A percentile compares a stretch with the other conserved stretches of the same genome.
phyloP scores from a whole-genome alignment of 805 yeast genomes.

The Candida tibetensis region DNA sequence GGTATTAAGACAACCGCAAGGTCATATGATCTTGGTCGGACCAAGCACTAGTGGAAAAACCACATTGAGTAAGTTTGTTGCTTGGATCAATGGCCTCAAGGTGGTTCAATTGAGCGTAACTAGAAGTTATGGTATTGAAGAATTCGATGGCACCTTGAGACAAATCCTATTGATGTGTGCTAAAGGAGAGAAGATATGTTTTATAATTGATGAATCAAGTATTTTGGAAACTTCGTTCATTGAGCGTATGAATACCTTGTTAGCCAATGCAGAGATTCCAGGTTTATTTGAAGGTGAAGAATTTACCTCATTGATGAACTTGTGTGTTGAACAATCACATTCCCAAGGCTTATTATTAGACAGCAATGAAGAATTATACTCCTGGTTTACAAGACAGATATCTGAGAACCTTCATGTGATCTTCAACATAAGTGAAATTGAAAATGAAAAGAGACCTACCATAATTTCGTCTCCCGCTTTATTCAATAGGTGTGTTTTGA shows the following conservation, averaged over 20 bases:
- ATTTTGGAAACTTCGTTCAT: constrained; percentile 73
- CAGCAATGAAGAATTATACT: constrained; percentile 63
- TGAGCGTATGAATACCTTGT: constrained; percentile 88
- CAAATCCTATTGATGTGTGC: constrained; percentile 45
- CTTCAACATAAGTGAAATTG: constrained; percentile 61
- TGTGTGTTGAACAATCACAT: constrained; percentile 56
- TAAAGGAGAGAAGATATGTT: constrained; percentile 60
- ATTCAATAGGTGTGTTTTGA: constrained; percentile 82
- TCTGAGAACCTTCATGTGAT: constrained; percentile 77
- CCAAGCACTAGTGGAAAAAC: constrained; percentile 80
- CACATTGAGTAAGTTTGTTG: constrained; percentile 72
- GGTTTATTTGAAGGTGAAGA: constrained; percentile 84
- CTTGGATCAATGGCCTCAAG: constrained; percentile 84
- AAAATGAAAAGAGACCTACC: constrained; percentile 33
- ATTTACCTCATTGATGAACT: constrained; percentile 45
- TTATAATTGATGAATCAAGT: constrained; percentile 78
- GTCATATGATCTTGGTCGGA: constrained; percentile 85
- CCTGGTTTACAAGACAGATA: constrained; percentile 71
- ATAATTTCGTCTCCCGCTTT: constrained; percentile 81
- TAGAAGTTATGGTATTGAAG: constrained; percentile 49
- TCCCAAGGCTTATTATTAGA: constrained; percentile 63
- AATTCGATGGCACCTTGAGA: constrained; percentile 68
- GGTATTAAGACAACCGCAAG: constrained; percentile 80
- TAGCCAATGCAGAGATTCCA: constrained; percentile 91
- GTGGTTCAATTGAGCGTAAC: constrained; percentile 58